Evolutionary conservation across 2,329 filamentous ascomycete species (phyloP), one percentile per base, ranked within the genome.

Genomic region (Gyromitra esculenta): DNA sequence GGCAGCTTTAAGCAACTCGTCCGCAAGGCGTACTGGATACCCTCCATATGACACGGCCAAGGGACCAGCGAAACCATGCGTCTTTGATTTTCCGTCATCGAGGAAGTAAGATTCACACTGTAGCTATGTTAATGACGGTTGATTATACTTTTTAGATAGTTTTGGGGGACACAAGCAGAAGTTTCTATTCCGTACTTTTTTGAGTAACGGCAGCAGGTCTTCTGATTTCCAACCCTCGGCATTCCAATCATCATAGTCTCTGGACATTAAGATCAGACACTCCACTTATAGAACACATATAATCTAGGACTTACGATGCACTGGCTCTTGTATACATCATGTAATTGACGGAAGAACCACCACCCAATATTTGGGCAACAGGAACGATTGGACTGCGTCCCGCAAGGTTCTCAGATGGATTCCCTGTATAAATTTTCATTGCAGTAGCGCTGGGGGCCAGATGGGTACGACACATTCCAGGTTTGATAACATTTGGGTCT

Each of bases 21-120:
- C 83, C 87, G 91, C 93, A 83, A 94, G 90, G 0, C 92, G 92
- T 80, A 94, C 94, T 3, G 90, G 92, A 48, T 77, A 72, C 13
- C 71, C 71, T n/a, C 88, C 87, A 35, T 85, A 84, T 0, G 87
- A 88, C n/a, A 91, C 81, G 6, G 80, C 78, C 37, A 80, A 78
- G 4, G 77, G 76, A 5, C 79, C 80, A 21, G 77, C 65, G 9
- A 78, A 80, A 5, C 78, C 79, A 64, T 81, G 80, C 45, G 80
- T 41, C 11, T 77, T 81, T 68, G 41, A 77, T 75, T 7, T 71
- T 88, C 5, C 89, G 85, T 48, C 89, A 84, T 81, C 94, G 91
- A 80, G 25, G 25, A 31, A 31, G 25, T 78, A 73, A 39, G 65
- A 74, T 73, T 76, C 66, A 73, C 75, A 70, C 70, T 80, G 21